Evolutionary conservation across 176 grass and related monocot genomes (phyloP).

Genomic region (Pontederia crassipes): DNA sequence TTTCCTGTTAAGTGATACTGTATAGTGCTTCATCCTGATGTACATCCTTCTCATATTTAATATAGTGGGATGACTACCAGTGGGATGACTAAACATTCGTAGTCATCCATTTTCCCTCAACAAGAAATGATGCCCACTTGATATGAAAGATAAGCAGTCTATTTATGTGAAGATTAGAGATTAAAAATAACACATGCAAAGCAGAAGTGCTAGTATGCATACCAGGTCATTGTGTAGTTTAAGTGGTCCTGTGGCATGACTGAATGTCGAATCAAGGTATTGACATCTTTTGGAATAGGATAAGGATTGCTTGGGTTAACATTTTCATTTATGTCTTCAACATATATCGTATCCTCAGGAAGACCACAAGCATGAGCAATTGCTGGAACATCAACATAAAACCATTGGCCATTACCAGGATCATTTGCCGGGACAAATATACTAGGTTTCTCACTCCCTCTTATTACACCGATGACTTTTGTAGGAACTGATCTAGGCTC

Average conservation of each 20-base stretch:
- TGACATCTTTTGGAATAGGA: conserved; percentile 91
- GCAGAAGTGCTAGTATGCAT: conserved; percentile 6
- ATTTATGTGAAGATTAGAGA: background rate
- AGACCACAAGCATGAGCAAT: conserved; percentile 61
- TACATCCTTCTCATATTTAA: too few relatives aligned
- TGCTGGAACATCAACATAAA: conserved; percentile 81
- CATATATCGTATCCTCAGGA: conserved; percentile 61
- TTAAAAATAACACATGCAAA: background rate
- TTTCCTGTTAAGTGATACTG: too few relatives aligned
- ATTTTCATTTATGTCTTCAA: conserved; percentile 79
- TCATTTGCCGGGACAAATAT: conserved; percentile 97
- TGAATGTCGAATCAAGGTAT: conserved; percentile 64
- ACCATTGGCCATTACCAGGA: conserved; percentile 73
- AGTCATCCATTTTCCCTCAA: too few relatives aligned
- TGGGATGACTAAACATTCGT: too few relatives aligned
- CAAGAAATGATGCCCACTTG: too few relatives aligned
- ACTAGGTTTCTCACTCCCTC: conserved; percentile 88
- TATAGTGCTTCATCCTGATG: too few relatives aligned
- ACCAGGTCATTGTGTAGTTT: conserved; percentile 85
- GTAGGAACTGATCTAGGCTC: conserved; percentile 27
- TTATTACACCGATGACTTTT: conserved; percentile 65
- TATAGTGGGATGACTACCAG: too few relatives aligned
- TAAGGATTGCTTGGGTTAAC: conserved; percentile 60
- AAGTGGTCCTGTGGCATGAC: conserved; percentile 94
- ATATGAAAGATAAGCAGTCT: background rate